Conservation (phyloP, 192 early-diverging fungal genomes). For the Funneliformis mosseae region DNA sequence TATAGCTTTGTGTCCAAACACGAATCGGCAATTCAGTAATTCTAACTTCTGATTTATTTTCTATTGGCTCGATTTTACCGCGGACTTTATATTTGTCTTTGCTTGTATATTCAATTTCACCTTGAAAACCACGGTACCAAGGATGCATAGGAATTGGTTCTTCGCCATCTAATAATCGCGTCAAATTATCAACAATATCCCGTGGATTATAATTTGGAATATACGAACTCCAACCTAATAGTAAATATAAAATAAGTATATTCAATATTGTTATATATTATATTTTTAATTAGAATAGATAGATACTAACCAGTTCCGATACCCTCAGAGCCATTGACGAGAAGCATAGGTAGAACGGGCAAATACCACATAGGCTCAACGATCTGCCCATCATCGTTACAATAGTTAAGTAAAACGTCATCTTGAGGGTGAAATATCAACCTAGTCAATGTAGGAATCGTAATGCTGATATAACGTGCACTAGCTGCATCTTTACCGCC, state of each 20-base stretch:
- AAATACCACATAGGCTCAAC: constrained; percentile 95
- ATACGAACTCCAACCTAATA: constrained; percentile 66
- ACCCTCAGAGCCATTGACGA: constrained; percentile 92
- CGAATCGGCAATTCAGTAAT: constrained; percentile 90
- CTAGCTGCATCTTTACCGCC: constrained; percentile 96
- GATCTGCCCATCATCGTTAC: constrained; percentile 85
- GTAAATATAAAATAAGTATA: neutral
- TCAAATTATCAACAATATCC: constrained; percentile 87
- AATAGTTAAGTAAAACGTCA: constrained; percentile 78
- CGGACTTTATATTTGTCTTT: constrained; percentile 65
- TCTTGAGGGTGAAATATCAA: constrained; percentile 79
- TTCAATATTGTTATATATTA: neutral
- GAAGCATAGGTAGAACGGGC: constrained; percentile 91
- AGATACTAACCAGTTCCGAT: constrained; percentile 83
- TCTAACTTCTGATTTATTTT: constrained; percentile 69
- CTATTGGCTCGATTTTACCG: constrained; percentile 70
- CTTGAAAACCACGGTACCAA: constrained; percentile 95
- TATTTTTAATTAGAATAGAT: neutral
- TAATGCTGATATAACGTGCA: constrained; percentile 95
- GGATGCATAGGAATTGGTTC: constrained; percentile 76
- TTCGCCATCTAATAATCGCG: constrained; percentile 75
- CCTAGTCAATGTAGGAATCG: constrained; percentile 70
- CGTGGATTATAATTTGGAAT: constrained; percentile 87
- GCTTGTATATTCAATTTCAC: constrained; percentile 63
- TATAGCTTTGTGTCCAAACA: constrained; percentile 88